Conservation (phyloP, 2,329 filamentous ascomycete species). For the Apiospora kogelbergensis region DNA sequence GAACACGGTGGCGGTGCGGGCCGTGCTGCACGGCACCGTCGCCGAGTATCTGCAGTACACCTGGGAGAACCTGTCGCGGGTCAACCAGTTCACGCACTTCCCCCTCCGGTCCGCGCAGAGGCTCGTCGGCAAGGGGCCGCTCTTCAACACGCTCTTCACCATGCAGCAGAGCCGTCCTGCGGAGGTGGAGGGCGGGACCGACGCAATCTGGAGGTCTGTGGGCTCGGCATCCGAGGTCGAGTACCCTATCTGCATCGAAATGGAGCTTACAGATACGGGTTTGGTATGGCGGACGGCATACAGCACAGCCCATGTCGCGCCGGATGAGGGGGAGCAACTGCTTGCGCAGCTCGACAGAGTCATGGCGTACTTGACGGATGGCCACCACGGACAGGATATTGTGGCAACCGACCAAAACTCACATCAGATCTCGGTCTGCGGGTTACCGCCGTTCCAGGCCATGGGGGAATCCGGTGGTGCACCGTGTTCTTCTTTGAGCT, state of each 20-base stretch:
- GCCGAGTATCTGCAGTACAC: slow-evolving; percentile 68
- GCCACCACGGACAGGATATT: slow-evolving; percentile 44
- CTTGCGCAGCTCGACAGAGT: slow-evolving; percentile 60
- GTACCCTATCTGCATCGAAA: slow-evolving; percentile 79
- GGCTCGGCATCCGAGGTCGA: slow-evolving; percentile 69
- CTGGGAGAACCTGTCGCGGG: slow-evolving; percentile 66
- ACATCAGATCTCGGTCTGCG: slow-evolving; percentile 62
- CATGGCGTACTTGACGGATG: slow-evolving; percentile 54
- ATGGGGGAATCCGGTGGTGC: background rate
- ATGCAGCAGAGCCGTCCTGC: slow-evolving; percentile 41
- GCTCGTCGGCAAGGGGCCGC: slow-evolving; percentile 36
- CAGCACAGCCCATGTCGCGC: slow-evolving; percentile 54
- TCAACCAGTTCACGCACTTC: slow-evolving; percentile 73
- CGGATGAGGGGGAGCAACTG: slow-evolving; percentile 46
- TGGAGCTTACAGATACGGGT: slow-evolving; percentile 59
- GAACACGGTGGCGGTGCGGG: slow-evolving; percentile 81
- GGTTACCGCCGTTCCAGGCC: slow-evolving; percentile 48
- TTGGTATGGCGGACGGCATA: slow-evolving; percentile 74
- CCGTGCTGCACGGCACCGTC: slow-evolving; percentile 68
- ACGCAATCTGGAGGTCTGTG: slow-evolving; percentile 60
- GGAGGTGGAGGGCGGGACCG: accelerated
- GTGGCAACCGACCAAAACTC: slow-evolving; percentile 48
- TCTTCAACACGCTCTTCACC: slow-evolving; percentile 60
- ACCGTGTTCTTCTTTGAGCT: background rate
- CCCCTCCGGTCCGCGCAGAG: slow-evolving; percentile 70